phyloP scores from a whole-genome alignment of 371 early-diverging fungal genomes.

The Rhizopus stolonifer region DNA sequence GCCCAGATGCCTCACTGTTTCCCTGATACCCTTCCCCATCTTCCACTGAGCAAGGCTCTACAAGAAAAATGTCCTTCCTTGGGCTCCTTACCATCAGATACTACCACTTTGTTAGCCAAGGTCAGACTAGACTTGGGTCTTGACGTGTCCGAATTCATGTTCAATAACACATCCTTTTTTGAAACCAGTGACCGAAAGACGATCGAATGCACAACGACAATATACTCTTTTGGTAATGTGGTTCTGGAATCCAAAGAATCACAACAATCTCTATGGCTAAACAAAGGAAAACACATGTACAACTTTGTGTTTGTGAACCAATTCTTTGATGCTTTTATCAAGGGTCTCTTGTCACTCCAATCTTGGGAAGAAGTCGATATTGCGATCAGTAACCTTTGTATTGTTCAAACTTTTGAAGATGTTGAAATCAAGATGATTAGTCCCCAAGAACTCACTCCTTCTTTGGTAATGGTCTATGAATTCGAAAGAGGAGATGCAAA shows the following conservation, averaged over 20 bases:
- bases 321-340: constrained; percentile 49
- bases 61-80: constrained; percentile 39
- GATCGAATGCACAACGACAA: constrained; percentile 49
- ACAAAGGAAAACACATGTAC: constrained; percentile 32
- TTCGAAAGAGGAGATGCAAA: constrained; percentile 43
- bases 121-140: constrained; percentile 47
- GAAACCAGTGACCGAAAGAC: constrained; percentile 40
- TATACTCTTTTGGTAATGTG: constrained; percentile 54
- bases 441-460: constrained; percentile 7
- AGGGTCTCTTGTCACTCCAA: constrained; percentile 35
- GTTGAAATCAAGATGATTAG: constrained; percentile 21
- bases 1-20: constrained; percentile 44
- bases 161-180: constrained; percentile 40
- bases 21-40: constrained; percentile 25
- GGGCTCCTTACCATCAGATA: not conserved
- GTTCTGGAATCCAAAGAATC: constrained; percentile 52
- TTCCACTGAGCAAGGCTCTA: constrained; percentile 7
- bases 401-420: constrained; percentile 47
- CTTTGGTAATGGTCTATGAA: constrained; percentile 45
- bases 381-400: constrained; percentile 40
- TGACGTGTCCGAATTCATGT: constrained; percentile 38
- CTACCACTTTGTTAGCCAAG: constrained; percentile 14
- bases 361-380: constrained; percentile 43
- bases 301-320: constrained; percentile 54
- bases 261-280: constrained; percentile 36